phyloP scores from a whole-genome alignment of 1,284 basidiomycete species.

The Cutaneotrichosporon cyanovorans region DNA sequence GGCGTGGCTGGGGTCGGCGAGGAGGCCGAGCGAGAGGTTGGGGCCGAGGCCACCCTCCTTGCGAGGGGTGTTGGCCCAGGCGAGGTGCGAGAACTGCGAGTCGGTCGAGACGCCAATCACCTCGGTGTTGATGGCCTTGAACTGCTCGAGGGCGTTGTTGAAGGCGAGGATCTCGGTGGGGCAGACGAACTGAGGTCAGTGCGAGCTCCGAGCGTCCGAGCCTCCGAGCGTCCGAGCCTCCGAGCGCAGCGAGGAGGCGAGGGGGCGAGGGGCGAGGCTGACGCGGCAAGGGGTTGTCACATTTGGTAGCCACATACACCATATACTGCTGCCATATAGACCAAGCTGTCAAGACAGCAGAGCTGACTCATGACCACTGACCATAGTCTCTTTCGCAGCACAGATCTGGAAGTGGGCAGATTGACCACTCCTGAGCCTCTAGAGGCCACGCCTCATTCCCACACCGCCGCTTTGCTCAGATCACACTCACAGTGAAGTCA shows the following conservation, averaged over 20 bases:
- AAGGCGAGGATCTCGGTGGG: slow-evolving; percentile 89
- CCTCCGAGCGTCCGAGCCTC: too few species aligned
- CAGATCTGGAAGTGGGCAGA: too few species aligned
- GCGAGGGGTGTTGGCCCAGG: slow-evolving; percentile 71
- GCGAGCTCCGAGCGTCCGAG: neutral
- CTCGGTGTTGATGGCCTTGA: slow-evolving; percentile 62
- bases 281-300: too few species aligned
- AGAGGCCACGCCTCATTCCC: neutral
- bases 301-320: too few species aligned
- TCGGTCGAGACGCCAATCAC: slow-evolving; percentile 76
- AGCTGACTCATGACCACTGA: too few species aligned
- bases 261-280: too few species aligned
- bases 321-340: too few species aligned
- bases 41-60: slow-evolving; percentile 81
- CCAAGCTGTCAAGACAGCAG: too few species aligned
- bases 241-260: too few species aligned
- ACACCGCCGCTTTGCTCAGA: too few species aligned
- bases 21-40: slow-evolving; percentile 66
- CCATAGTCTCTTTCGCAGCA: too few species aligned
- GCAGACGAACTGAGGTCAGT: slow-evolving; percentile 56
- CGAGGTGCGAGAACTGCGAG: slow-evolving; percentile 78
- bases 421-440: neutral
- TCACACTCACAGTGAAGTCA: slow-evolving; percentile 48
- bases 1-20: slow-evolving; percentile 47
- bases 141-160: slow-evolving; percentile 70